Conservation (phyloP, 2,329 filamentous ascomycete species). For the Alternaria ethzedia region DNA sequence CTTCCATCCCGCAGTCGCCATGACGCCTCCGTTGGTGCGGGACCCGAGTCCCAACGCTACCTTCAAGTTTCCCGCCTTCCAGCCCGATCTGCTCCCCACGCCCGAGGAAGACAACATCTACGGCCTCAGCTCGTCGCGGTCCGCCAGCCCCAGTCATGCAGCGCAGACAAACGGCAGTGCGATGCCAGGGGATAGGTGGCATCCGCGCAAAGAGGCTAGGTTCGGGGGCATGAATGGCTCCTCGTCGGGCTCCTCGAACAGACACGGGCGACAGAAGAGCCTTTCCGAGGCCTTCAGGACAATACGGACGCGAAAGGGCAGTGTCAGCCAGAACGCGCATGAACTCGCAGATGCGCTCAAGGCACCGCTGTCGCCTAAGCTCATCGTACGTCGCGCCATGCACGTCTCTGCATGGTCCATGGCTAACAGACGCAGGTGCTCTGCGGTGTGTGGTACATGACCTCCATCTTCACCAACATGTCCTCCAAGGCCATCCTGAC, state of each 20-base stretch:
- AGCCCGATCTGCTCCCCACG: constrained; percentile 49
- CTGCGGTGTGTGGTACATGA: constrained; percentile 92
- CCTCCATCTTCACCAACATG: constrained; percentile 94
- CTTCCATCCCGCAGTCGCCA: constrained; percentile 26
- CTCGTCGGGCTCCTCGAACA: constrained; percentile 26
- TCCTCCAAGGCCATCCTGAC: constrained; percentile 97
- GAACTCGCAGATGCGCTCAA: constrained; percentile 91
- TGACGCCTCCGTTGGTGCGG: constrained; percentile 37
- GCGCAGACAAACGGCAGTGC: constrained; percentile 36
- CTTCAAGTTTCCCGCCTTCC: constrained; percentile 56
- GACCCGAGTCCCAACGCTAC: constrained; percentile 44
- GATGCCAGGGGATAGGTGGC: constrained; percentile 63
- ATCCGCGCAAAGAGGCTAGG: constrained; percentile 62
- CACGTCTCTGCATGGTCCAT: constrained; percentile 29
- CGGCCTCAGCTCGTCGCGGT: constrained; percentile 42
- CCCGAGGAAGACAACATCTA: constrained; percentile 44
- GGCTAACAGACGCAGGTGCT: constrained; percentile 65
- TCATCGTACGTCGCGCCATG: constrained; percentile 69
- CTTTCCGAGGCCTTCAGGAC: constrained; percentile 85
- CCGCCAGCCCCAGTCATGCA: constrained; percentile 37
- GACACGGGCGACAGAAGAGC: constrained; percentile 81
- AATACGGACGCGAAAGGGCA: constrained; percentile 80
- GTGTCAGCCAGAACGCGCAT: constrained; percentile 89
- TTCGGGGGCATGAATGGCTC: constrained; percentile 53
- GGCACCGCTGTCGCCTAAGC: constrained; percentile 84